phyloP scores from a whole-genome alignment of 306 rosid genomes.

The Malus fusca region DNA sequence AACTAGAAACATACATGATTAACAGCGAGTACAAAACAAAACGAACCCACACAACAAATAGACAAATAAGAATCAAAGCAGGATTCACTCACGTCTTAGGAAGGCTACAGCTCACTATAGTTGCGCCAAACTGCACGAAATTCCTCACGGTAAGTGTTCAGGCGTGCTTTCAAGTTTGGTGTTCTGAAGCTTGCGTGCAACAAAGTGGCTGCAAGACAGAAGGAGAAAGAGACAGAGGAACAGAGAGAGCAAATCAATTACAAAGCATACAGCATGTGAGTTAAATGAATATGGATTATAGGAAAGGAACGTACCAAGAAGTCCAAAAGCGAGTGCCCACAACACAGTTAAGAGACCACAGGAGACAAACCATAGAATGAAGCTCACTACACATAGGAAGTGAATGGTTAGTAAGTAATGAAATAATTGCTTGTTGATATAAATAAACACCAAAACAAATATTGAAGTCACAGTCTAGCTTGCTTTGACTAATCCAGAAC shows the following conservation, averaged over 20 bases:
- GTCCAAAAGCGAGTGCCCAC: constrained; percentile 80
- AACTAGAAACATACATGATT: background rate
- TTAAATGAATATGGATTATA: background rate
- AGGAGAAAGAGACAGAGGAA: background rate
- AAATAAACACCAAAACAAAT: background rate
- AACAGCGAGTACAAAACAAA: background rate
- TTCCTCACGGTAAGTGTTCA: constrained; percentile 97
- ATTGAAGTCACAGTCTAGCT: background rate
- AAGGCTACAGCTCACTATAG: constrained; percentile 83
- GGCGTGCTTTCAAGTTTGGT: constrained; percentile 95
- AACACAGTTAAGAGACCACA: constrained; percentile 74
- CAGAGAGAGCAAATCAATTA: constrained; percentile 10
- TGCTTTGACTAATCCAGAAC: constrained; percentile 2
- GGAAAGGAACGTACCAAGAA: constrained; percentile 52
- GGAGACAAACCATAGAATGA: constrained; percentile 75
- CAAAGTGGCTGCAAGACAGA: constrained; percentile 52
- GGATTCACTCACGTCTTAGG: constrained; percentile 42
- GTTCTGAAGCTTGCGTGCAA: constrained; percentile 97
- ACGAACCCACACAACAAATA: background rate
- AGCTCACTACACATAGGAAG: constrained; percentile 49
- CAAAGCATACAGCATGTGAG: background rate
- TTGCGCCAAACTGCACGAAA: constrained; percentile 99
- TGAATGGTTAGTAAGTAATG: background rate
- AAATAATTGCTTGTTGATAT: background rate
- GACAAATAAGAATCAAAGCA: background rate